phyloP scores from a whole-genome alignment of 1,284 basidiomycete genomes.

The Ganoderma sp. region DNA sequence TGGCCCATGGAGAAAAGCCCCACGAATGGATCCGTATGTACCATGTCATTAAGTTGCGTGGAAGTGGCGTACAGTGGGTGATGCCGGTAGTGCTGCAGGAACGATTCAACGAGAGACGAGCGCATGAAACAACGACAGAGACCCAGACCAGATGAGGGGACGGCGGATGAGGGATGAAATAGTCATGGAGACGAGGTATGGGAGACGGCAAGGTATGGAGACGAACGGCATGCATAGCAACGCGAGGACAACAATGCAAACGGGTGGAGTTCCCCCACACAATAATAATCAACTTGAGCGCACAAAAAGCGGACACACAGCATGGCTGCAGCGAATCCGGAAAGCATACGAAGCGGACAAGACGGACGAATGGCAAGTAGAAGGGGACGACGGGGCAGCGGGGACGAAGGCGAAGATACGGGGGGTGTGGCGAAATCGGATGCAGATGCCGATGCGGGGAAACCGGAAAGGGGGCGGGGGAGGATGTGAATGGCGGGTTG shows the following conservation, averaged over 20 bases:
- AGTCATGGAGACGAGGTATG: not conserved
- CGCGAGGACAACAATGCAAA: slow-evolving; percentile 19
- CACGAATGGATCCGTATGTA: not conserved
- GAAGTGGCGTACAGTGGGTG: slow-evolving; percentile 7
- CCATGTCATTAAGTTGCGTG: slow-evolving; percentile 1
- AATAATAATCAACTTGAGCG: slow-evolving; percentile 26
- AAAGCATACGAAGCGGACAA: not conserved
- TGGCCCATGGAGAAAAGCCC: not conserved
- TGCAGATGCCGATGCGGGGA: too few species aligned
- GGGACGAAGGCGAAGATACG: not conserved
- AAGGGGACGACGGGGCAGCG: not conserved
- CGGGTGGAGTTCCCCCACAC: slow-evolving; percentile 19
- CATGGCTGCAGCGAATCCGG: not conserved
- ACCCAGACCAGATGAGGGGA: not conserved
- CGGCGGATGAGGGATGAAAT: not conserved
- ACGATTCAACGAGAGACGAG: not conserved
- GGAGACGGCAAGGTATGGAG: not conserved
- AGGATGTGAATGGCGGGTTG: not conserved
- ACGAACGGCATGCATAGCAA: slow-evolving; percentile 14
- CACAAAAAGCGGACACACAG: not conserved
- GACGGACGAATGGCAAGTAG: not conserved
- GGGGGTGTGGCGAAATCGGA: not conserved
- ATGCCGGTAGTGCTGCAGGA: slow-evolving; percentile 1
- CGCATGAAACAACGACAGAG: not conserved
- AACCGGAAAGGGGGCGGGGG: too few species aligned